These are phyloP conservation scores for Pulicaria dysenterica DNA, from an alignment of 129 eudicot genomes.

Conservation along the genomic window DNA sequence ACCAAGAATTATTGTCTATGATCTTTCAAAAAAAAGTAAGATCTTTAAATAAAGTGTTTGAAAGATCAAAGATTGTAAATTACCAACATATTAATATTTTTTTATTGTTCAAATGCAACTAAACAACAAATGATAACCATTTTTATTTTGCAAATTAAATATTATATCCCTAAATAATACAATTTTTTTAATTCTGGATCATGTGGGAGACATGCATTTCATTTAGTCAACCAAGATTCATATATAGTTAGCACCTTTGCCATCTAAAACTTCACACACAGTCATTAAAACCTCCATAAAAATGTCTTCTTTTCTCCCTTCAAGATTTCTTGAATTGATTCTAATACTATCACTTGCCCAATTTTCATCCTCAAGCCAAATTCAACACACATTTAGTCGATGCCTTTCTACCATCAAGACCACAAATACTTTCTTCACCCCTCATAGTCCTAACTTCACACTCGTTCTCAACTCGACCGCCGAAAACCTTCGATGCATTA, in stretches of 20 bases:
- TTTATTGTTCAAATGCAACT: neutral
- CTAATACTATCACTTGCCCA: constrained; percentile 15
- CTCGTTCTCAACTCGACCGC: constrained; percentile 40
- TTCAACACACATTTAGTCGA: constrained; percentile 28
- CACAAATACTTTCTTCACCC: constrained; percentile 31
- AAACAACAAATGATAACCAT: neutral
- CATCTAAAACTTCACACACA: constrained; percentile 17
- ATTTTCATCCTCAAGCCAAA: constrained; percentile 24
- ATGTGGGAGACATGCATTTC: neutral
- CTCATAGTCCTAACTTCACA: constrained; percentile 34
- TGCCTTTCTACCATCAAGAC: constrained; percentile 30
- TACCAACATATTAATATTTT: too few relatives aligned
- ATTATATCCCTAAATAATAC: neutral
- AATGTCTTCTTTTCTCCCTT: constrained; percentile 20
- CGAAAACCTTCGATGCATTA: constrained; percentile 47
- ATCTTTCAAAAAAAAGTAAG: too few relatives aligned
- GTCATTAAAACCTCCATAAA: neutral
- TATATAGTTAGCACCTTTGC: constrained; percentile 2
- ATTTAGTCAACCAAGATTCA: constrained; percentile 19
- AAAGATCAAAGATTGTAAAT: too few relatives aligned
- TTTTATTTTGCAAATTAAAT: neutral
- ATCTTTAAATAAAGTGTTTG: too few relatives aligned
- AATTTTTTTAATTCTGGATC: neutral
- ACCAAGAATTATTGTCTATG: too few relatives aligned
- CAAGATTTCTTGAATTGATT: constrained; percentile 21